phyloP scores from a whole-genome alignment of 1,284 basidiomycete species.

The Ustilago shanxiensis region DNA sequence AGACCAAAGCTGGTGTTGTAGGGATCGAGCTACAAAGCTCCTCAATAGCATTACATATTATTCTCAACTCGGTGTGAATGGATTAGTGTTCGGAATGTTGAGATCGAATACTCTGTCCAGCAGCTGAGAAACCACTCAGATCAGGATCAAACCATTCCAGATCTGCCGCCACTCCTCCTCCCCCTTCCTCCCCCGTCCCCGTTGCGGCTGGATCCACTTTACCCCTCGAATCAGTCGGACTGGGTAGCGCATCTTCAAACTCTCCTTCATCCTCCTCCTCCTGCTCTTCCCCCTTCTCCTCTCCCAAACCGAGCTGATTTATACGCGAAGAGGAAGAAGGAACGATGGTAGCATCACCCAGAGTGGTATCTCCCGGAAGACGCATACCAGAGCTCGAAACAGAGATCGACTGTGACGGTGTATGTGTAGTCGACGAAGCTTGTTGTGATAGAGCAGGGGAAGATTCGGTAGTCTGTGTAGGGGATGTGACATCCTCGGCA shows the following conservation, averaged over 20 bases:
- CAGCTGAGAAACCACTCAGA: slow-evolving; percentile 44
- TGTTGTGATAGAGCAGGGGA: slow-evolving; percentile 25
- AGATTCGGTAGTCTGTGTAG: slow-evolving; percentile 18
- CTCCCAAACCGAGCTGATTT: not conserved
- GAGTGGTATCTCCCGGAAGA: not conserved
- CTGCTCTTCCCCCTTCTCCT: no score
- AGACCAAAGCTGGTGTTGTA: no score
- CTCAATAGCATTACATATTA: no score
- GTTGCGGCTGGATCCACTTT: not conserved
- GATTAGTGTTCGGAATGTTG: not conserved
- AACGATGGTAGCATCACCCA: slow-evolving; percentile 16
- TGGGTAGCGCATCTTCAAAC: slow-evolving; percentile 15
- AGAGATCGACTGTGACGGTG: slow-evolving; percentile 24
- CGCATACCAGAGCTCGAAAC: slow-evolving; percentile 17
- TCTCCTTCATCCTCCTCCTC: slow-evolving; percentile 9
- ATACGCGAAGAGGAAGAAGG: not conserved
- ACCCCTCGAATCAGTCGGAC: not conserved
- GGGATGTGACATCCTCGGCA: slow-evolving; percentile 7
- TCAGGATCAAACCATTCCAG: slow-evolving; percentile 61
- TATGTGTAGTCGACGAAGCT: slow-evolving; percentile 14
- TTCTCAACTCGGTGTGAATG: no score
- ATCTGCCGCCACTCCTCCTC: slow-evolving; percentile 12
- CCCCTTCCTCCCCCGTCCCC: not conserved
- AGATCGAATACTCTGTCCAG: slow-evolving; percentile 27
- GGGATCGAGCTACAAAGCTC: no score